These are phyloP conservation scores for Gossypium arboreum DNA, from an alignment of 345 rosid genomes.

Conservation along the genomic window DNA sequence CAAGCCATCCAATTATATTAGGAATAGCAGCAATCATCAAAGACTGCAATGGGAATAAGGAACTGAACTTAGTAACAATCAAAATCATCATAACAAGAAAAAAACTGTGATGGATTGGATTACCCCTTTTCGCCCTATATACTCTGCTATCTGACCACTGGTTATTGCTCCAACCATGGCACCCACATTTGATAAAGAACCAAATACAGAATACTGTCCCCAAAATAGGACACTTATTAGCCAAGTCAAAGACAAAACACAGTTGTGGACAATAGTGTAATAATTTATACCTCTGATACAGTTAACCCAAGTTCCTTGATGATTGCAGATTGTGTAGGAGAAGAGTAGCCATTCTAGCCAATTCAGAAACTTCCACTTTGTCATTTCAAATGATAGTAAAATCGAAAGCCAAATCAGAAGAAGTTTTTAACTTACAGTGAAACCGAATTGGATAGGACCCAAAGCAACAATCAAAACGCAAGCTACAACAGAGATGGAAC, in stretches of 20 bases:
- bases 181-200: conserved; percentile 94
- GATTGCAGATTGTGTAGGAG: conserved; percentile 85
- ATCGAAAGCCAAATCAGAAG: background rate
- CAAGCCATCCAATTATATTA: conserved; percentile 93
- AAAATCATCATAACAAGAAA: background rate
- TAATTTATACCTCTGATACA: conserved; percentile 66
- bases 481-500: conserved; percentile 87
- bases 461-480: conserved; percentile 93
- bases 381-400: no score
- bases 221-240: conserved; percentile 25
- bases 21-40: conserved; percentile 95
- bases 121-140: conserved; percentile 97
- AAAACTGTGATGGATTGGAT: conserved; percentile 4
- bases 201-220: conserved; percentile 76
- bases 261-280: background rate
- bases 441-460: conserved; percentile 98
- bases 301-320: conserved; percentile 65
- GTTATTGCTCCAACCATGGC: conserved; percentile 99
- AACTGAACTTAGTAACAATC: background rate
- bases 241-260: background rate
- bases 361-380: conserved; percentile 1
- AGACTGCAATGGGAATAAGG: conserved; percentile 44
- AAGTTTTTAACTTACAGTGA: conserved; percentile 55
- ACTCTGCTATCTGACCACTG: conserved; percentile 94
- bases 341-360: conserved; percentile 76